A percentile compares a stretch with the other conserved stretches of the same genome.
Conservation (phyloP, 2,329 filamentous ascomycete species). For the Pestalotiopsis sp. region DNA sequence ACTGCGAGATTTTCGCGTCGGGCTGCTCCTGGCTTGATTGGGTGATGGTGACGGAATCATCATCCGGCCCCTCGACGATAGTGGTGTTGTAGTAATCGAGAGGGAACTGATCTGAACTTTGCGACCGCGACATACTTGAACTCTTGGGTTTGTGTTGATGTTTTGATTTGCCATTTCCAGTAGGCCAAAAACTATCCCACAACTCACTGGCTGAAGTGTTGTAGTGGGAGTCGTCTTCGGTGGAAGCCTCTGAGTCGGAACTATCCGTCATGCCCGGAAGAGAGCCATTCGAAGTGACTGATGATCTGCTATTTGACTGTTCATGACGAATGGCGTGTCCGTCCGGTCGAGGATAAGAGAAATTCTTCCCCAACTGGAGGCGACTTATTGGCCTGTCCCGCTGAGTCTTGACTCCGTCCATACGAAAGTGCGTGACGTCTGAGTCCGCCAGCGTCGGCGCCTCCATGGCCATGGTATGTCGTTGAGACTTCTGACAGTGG, state of each 20-base stretch:
- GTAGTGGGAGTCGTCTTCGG: constrained; percentile 53
- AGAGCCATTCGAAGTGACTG: constrained; percentile 47
- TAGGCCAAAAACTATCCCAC: constrained; percentile 55
- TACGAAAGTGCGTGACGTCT: constrained; percentile 16
- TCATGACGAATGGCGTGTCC: constrained; percentile 26
- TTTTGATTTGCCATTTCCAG: constrained; percentile 13
- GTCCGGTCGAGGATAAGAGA: constrained; percentile 34
- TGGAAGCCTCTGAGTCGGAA: constrained; percentile 51
- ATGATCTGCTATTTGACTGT: constrained; percentile 37
- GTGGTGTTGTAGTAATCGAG: constrained; percentile 14
- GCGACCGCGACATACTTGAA: neutral
- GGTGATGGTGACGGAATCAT: constrained; percentile 26
- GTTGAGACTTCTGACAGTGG: constrained; percentile 1
- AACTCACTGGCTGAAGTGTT: constrained; percentile 45
- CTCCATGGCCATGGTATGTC: constrained; percentile 8
- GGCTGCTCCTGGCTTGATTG: constrained; percentile 13
- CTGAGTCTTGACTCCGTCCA: neutral
- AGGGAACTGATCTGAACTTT: constrained; percentile 19
- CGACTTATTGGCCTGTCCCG: constrained; percentile 17
- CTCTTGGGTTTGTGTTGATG: constrained; percentile 3
- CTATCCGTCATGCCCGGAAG: constrained; percentile 53
- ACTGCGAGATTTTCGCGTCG: constrained; percentile 10
- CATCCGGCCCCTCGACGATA: constrained; percentile 18
- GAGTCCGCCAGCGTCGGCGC: neutral
- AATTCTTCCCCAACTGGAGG: constrained; percentile 30